phyloP scores from a whole-genome alignment of 257 asterid species.

The Solanum raphanifolium region DNA sequence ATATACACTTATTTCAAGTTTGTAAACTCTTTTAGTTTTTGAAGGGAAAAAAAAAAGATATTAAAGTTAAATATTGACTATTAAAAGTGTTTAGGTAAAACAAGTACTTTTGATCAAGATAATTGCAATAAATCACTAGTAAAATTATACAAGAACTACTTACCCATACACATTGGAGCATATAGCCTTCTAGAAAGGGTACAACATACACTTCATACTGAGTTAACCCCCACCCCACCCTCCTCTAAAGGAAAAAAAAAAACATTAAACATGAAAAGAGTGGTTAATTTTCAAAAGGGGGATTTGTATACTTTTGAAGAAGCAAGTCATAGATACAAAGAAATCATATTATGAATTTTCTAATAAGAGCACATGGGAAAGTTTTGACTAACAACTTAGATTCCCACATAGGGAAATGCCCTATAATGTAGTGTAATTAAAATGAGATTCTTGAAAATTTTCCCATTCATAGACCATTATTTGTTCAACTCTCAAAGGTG shows the following conservation, averaged over 20 bases:
- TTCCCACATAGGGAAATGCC: slow-evolving; percentile 17
- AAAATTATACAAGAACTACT: neutral
- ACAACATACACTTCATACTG: neutral
- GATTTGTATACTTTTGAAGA: neutral
- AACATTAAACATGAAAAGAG: neutral
- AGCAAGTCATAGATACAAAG: neutral
- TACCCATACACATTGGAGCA: neutral
- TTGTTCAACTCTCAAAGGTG: neutral
- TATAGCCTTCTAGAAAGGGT: neutral
- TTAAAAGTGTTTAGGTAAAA: too few relatives aligned
- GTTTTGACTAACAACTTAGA: slow-evolving; percentile 23
- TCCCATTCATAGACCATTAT: neutral
- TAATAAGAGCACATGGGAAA: slow-evolving; percentile 36
- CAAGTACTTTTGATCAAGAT: too few relatives aligned
- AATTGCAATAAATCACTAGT: neutral
- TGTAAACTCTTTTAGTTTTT: neutral
- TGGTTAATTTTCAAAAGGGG: neutral
- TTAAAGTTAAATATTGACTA: neutral
- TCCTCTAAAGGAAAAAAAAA: neutral
- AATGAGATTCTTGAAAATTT: slow-evolving; percentile 2
- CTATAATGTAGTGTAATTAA: slow-evolving; percentile 7
- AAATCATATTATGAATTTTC: slow-evolving; percentile 6
- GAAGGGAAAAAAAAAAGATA: neutral
- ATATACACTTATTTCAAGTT: neutral
- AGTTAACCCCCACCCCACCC: neutral